Conservation (phyloP, 2,329 filamentous ascomycete species). For the Fusarium sp. region DNA sequence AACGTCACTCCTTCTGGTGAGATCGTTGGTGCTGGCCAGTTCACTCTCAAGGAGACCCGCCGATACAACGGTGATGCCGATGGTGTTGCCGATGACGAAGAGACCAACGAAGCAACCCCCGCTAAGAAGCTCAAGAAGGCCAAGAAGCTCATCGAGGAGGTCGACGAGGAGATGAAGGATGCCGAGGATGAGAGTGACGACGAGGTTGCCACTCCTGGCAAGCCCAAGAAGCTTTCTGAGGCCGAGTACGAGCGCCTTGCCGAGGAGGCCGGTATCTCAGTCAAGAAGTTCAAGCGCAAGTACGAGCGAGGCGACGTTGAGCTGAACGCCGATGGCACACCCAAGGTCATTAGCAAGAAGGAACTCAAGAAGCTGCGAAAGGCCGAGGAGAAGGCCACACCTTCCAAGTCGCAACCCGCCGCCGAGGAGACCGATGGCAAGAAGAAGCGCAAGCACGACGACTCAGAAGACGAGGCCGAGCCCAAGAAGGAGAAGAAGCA, state of each 20-base stretch:
- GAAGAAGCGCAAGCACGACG: constrained; percentile 78
- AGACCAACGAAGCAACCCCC: constrained; percentile 53
- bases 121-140: constrained; percentile 53
- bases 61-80: constrained; percentile 97
- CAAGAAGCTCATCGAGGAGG: constrained; percentile 57
- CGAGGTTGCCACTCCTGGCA: constrained; percentile 49
- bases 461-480: constrained; percentile 71
- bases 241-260: constrained; percentile 71
- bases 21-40: constrained; percentile 75
- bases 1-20: constrained; percentile 81
- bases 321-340: constrained; percentile 72
- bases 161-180: constrained; percentile 60
- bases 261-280: constrained; percentile 74
- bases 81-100: constrained; percentile 76
- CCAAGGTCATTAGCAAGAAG: constrained; percentile 79
- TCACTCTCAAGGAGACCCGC: constrained; percentile 89
- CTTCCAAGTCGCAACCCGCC: constrained; percentile 58
- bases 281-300: constrained; percentile 83
- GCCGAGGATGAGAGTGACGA: constrained; percentile 55
- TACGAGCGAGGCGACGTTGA: constrained; percentile 80
- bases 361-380: constrained; percentile 79
- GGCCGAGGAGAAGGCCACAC: constrained; percentile 62
- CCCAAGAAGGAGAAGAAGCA: constrained; percentile 70
- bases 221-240: constrained; percentile 62
- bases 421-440: constrained; percentile 54